A percentile compares a stretch with the other conserved stretches of the same genome.
These are phyloP conservation scores for Teratosphaeria viscida DNA, from an alignment of 2,329 filamentous ascomycete species.

Conservation along the genomic window DNA sequence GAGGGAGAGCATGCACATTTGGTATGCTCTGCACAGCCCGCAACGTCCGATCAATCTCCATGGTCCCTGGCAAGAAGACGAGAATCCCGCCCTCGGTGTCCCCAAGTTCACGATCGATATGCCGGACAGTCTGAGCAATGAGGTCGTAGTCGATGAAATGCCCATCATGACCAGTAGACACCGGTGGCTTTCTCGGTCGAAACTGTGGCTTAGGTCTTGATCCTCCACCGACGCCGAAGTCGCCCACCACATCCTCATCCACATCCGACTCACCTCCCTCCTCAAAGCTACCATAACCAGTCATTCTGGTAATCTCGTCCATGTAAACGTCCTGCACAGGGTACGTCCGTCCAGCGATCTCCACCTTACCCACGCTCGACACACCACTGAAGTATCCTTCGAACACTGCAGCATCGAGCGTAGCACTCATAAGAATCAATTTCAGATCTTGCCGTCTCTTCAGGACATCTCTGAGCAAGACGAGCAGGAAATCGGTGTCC, in stretches of 20 bases:
- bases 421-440: slow-evolving; percentile 92
- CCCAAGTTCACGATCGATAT: slow-evolving; percentile 69
- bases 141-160: slow-evolving; percentile 73
- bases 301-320: slow-evolving; percentile 75
- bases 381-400: slow-evolving; percentile 61
- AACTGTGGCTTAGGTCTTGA: slow-evolving; percentile 6
- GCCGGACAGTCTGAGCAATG: slow-evolving; percentile 65
- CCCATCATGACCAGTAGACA: slow-evolving; percentile 4
- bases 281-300: slow-evolving; percentile 47
- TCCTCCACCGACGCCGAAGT: slow-evolving; percentile 22
- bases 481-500: slow-evolving; percentile 88
- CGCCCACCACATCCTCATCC: slow-evolving; percentile 28
- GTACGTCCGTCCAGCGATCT: slow-evolving; percentile 81
- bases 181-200: slow-evolving; percentile 6
- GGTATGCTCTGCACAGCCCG: slow-evolving; percentile 54
- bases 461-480: slow-evolving; percentile 74
- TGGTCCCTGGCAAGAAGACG: slow-evolving; percentile 87
- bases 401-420: slow-evolving; percentile 79
- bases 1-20: slow-evolving; percentile 66
- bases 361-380: slow-evolving; percentile 59
- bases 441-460: slow-evolving; percentile 67
- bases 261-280: slow-evolving; percentile 39
- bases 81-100: slow-evolving; percentile 73
- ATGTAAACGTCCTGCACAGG: slow-evolving; percentile 85
- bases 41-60: slow-evolving; percentile 79